phyloP scores from a whole-genome alignment of 352 stramenopile genomes.

The Globisporangium recalcitrans region DNA sequence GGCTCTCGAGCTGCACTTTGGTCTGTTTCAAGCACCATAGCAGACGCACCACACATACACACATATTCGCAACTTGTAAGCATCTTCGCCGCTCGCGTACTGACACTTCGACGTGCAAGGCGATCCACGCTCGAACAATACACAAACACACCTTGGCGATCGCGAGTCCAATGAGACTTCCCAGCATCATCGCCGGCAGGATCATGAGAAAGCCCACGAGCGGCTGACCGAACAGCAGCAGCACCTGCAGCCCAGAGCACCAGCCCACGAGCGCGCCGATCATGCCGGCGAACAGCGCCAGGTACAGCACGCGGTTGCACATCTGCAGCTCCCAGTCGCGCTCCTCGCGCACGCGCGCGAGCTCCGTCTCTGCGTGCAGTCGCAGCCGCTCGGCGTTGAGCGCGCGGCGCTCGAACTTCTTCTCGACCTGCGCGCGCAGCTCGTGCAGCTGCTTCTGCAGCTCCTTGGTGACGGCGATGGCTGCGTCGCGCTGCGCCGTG shows the following conservation, averaged over 20 bases:
- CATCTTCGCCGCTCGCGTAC: too few relatives aligned
- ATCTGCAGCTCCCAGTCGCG: conserved; percentile 47
- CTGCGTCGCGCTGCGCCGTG: conserved; percentile 64
- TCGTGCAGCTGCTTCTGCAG: conserved; percentile 57
- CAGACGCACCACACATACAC: neutral
- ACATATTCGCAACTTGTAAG: neutral
- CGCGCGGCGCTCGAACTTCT: conserved; percentile 58
- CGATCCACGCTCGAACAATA: neutral
- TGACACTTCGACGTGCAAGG: neutral
- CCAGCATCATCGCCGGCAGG: conserved; percentile 52
- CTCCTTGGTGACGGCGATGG: conserved; percentile 72
- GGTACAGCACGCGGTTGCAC: conserved; percentile 39
- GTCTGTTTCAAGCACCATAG: conserved; percentile 19
- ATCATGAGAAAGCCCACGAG: conserved; percentile 64
- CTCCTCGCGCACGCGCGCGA: conserved; percentile 35
- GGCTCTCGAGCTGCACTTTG: conserved; percentile 49
- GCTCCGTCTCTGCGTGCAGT: conserved; percentile 56
- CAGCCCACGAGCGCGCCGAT: conserved; percentile 51
- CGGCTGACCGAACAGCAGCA: conserved; percentile 45
- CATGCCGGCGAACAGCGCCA: conserved; percentile 49
- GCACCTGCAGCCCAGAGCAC: conserved; percentile 37
- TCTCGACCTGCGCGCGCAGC: conserved; percentile 43
- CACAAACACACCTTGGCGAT: conserved; percentile 41
- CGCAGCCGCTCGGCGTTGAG: conserved; percentile 63
- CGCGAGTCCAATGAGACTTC: conserved; percentile 36